Percentiles rank a stretch among this genome's conserved stretches.
These are phyloP conservation scores for Cardiospermum halicacabum DNA, from an alignment of 345 rosid genomes.

Conservation along the genomic window DNA sequence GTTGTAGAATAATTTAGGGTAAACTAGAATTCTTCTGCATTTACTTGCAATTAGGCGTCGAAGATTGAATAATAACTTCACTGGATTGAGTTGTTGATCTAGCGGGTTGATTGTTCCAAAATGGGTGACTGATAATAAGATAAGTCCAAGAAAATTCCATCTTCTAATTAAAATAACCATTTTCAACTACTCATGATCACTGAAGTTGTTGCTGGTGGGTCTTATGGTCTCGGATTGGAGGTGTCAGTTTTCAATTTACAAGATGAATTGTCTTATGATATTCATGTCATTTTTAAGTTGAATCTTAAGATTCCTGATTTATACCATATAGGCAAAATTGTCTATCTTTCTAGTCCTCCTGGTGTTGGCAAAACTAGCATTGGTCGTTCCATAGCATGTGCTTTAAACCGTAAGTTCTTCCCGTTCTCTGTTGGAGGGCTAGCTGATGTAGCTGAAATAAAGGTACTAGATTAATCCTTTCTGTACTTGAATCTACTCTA, in stretches of 20 bases:
- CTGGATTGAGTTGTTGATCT: not conserved
- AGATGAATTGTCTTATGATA: not conserved
- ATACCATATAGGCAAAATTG: constrained; percentile 81
- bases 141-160: not conserved
- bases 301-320: constrained; percentile 16
- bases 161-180: not conserved
- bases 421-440: constrained; percentile 99
- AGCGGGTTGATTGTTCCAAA: no score
- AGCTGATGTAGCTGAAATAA: constrained; percentile 98
- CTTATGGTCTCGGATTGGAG: no score
- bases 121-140: not conserved
- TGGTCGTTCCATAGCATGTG: constrained; percentile 95
- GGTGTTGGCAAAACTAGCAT: constrained; percentile 99
- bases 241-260: not conserved
- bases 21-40: no score
- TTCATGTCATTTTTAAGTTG: not conserved
- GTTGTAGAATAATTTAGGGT: not conserved
- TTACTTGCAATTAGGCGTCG: no score
- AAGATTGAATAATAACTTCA: not conserved
- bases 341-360: constrained; percentile 98
- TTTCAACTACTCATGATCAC: not conserved
- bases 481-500: not conserved
- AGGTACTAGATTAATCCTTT: constrained; percentile 42
- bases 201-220: not conserved
- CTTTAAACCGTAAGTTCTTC: constrained; percentile 87